phyloP scores from a whole-genome alignment of 2,329 filamentous ascomycete species.

The Kalmusia sp. region DNA sequence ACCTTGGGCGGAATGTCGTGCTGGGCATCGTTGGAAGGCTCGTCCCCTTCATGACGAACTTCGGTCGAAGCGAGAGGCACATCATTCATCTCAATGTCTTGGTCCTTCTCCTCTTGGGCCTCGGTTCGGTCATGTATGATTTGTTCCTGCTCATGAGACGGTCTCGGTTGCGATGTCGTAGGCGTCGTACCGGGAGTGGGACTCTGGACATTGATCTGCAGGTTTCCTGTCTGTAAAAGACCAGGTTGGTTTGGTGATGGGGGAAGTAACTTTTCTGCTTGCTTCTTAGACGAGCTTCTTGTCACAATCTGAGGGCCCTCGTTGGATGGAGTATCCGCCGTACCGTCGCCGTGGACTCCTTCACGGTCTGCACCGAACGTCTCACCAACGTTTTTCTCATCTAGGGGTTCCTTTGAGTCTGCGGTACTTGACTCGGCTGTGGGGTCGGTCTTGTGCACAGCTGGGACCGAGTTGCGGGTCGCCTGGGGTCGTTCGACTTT shows the following conservation, averaged over 20 bases:
- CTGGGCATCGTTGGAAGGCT: constrained; percentile 27
- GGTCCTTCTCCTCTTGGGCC: constrained; percentile 58
- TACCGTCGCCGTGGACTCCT: constrained; percentile 30
- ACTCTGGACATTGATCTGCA: constrained; percentile 52
- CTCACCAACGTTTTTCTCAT: constrained; percentile 50
- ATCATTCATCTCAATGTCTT: constrained; percentile 71
- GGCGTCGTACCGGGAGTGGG: constrained; percentile 54
- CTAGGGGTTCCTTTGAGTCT: constrained; percentile 53
- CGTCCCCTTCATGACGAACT: constrained; percentile 51
- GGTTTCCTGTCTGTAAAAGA: constrained; percentile 41
- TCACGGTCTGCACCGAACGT: constrained; percentile 27
- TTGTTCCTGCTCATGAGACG: constrained; percentile 46
- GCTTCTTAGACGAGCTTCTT: constrained; percentile 41
- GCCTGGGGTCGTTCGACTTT: constrained; percentile 47
- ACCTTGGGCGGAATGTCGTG: constrained; percentile 47
- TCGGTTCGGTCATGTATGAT: constrained; percentile 59
- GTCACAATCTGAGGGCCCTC: constrained; percentile 35
- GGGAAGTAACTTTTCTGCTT: constrained; percentile 38
- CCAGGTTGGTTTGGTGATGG: constrained; percentile 37
- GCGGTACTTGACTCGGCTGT: constrained; percentile 53
- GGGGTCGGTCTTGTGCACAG: constrained; percentile 49
- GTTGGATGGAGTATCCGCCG: constrained; percentile 31
- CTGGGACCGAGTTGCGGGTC: constrained; percentile 54
- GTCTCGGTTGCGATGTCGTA: constrained; percentile 37
- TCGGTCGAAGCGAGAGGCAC: constrained; percentile 60